Percentiles rank a stretch among this genome's conserved stretches.
Conservation (phyloP, 306 rosid genomes). For the Macrotyloma uniflorum region DNA sequence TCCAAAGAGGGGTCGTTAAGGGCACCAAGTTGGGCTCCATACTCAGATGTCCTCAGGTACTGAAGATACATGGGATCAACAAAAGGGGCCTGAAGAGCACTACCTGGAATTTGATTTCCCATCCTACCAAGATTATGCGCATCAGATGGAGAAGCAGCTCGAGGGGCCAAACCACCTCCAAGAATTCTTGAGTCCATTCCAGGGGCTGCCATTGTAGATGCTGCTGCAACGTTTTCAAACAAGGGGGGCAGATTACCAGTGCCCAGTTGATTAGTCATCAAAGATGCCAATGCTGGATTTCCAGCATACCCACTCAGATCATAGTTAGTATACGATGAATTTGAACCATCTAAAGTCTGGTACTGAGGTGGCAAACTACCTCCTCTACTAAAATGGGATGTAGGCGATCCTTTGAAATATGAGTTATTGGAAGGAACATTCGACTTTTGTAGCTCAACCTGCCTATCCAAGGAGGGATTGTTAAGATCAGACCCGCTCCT, state of each 20-base stretch:
- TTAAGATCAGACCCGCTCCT: slow-evolving; percentile 55
- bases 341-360: slow-evolving; percentile 71
- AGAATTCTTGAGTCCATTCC: slow-evolving; percentile 81
- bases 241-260: slow-evolving; percentile 72
- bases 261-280: slow-evolving; percentile 89
- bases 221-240: slow-evolving; percentile 77
- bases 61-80: slow-evolving; percentile 88
- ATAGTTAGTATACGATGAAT: slow-evolving; percentile 66
- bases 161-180: slow-evolving; percentile 70
- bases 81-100: slow-evolving; percentile 75
- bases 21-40: slow-evolving; percentile 82
- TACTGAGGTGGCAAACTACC: slow-evolving; percentile 61
- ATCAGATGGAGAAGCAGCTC: slow-evolving; percentile 66
- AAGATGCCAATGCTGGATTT: slow-evolving; percentile 72
- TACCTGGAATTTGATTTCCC: slow-evolving; percentile 73
- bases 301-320: slow-evolving; percentile 70
- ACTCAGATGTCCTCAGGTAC: slow-evolving; percentile 84
- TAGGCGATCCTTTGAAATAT: slow-evolving; percentile 67
- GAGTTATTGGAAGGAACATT: slow-evolving; percentile 48
- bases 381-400: slow-evolving; percentile 65
- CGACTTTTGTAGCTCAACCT: slow-evolving; percentile 61
- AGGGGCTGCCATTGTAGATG: slow-evolving; percentile 68
- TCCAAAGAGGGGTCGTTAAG: slow-evolving; percentile 74
- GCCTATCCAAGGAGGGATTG: slow-evolving; percentile 59
- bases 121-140: slow-evolving; percentile 66